Base-by-base conservation (phyloP, 495 filamentous ascomycete genomes). In the Parachaetomium inaequale region DNA sequence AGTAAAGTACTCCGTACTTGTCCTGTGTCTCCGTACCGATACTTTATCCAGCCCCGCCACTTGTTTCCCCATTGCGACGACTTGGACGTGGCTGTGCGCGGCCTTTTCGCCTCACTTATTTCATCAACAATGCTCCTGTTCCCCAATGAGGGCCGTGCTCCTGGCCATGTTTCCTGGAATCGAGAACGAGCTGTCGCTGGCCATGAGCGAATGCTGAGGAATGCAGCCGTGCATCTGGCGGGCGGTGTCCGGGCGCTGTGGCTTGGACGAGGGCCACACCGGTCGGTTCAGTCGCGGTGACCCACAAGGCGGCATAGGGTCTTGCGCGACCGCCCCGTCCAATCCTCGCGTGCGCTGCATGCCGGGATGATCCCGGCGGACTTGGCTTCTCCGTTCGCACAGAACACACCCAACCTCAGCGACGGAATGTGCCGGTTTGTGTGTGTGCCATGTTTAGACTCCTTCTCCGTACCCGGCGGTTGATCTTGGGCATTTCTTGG, bases 31-130 rank as follows among this genome's bases (percentile, higher is more conserved):
- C n/a, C n/a, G 31, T 58, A 36, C 43, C 2, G 21, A 49, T 28
- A 49, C 12, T 51, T 34, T 47, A 36, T 29, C 26, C 28, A 25
- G 10, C 29, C 28, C 45, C n/a, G 14, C 52, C n/a, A 12, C 19
- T 11, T n/a, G n/a, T n/a, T n/a, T n/a, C 7, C 11, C 19, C 36
- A 40, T 40, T 40, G 21, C 32, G 12, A 29, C 25, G n/a, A 10
- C n/a, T 28, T 29, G 43, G n/a, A 12, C 45, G 55, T 59, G 61
- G 61, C 61, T 59, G 55, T 59, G 55, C 46, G 34, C 45, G 15
- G 40, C 26, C 17, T 10, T 59, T 26, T 63, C 46, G 61, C 55
- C 57, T 21, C 61, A 43, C 31, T 34, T 53, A 36, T 4, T 1
- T 36, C 19, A 29, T 38, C 17, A 32, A 17, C 8, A 23, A 25